Evolutionary conservation across 768 basidiomycete genomes (phyloP), one percentile per base, ranked within the genome.

Genomic region (Coprinopsis cinerea): DNA sequence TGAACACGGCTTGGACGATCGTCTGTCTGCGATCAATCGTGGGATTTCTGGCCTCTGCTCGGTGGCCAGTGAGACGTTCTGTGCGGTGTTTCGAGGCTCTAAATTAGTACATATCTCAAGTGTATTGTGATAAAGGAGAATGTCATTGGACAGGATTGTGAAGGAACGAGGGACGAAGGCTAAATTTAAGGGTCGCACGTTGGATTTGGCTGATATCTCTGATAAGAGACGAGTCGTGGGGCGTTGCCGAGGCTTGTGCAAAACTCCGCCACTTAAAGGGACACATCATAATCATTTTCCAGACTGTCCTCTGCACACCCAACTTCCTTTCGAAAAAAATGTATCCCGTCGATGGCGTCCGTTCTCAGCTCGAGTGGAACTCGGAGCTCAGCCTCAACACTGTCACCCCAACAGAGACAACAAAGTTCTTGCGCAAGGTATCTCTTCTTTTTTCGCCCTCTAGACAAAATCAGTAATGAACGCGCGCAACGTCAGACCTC

Each of bases 351-450:
- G 78, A 81, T 56, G 77, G 77, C 40, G 77, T 83, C 62, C 78
- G 80, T 55, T 88, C 87, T 56, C 92, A 93, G 66, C 82, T 97
- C 66, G 87, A 92, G 68, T 98, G 95, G 95, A 84, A 85, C 61
- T 83, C 93, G 42, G 79, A 78, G 54, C 76, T 97, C 63, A 83
- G 75, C 68, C 84, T 81, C 48, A 77, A 81, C 54, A 83, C 82
- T 39, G 80, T 84, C 37, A 75, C 78, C 32, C 81, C 86, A 52
- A 85, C 81, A 3, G 81, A 89, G 52, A 77, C 82, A 49, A 91
- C 88, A 61, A 93, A 92, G 73, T 91, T 73, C 66, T 70, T 84
- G 59, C 88, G 95, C 72, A 99, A 97, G 83, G 94, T 93, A 53
- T 57, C 77, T 55, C 46, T 46, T 49, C 30, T 9, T 39, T 39